Percentiles rank a stretch among this genome's conserved stretches.
Evolutionary conservation across 2,329 filamentous ascomycete species (phyloP).

Genomic region (Neonectria neomacrospora): DNA sequence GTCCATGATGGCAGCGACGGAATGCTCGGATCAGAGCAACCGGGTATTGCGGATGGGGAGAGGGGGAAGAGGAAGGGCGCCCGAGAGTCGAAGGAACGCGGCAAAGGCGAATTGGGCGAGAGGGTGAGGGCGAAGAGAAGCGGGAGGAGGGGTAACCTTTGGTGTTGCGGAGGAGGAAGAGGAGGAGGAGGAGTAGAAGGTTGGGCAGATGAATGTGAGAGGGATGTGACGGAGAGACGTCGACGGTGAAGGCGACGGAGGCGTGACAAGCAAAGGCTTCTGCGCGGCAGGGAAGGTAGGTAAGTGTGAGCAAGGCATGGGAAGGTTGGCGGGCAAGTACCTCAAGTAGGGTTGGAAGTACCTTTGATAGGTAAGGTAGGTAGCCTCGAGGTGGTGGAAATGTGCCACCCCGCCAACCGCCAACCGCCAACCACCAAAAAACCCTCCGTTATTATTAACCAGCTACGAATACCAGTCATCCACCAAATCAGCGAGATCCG

Average conservation of each 20-base stretch:
- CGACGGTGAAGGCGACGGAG: slow-evolving; percentile 8
- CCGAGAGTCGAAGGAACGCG: slow-evolving; percentile 7
- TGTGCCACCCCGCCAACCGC: not conserved
- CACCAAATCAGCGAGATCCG: not conserved
- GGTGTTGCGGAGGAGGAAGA: slow-evolving; percentile 20
- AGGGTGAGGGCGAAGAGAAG: slow-evolving; percentile 5
- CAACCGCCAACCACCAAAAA: no score
- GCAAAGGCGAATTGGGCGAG: slow-evolving; percentile 17
- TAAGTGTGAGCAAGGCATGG: not conserved
- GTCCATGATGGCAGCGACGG: slow-evolving; percentile 42
- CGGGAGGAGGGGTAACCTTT: slow-evolving; percentile 14
- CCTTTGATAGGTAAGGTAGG: no score
- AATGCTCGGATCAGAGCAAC: slow-evolving; percentile 27
- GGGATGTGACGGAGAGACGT: slow-evolving; percentile 3
- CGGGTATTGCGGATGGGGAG: slow-evolving; percentile 22
- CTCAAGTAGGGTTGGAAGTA: slow-evolving; percentile 2
- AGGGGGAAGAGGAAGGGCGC: slow-evolving; percentile 16
- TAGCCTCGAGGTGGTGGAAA: slow-evolving; percentile 1
- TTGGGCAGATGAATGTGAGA: slow-evolving; percentile 17
- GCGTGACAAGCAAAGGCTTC: slow-evolving; percentile 15
- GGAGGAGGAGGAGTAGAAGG: not conserved
- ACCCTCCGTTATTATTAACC: no score
- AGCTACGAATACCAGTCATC: not conserved
- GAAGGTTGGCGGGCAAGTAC: not conserved
- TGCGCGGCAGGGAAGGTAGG: slow-evolving; percentile 17